Percentiles rank a stretch among this genome's conserved stretches.
phyloP scores from a whole-genome alignment of 2,329 filamentous ascomycete genomes.

The Amauroascus niger region DNA sequence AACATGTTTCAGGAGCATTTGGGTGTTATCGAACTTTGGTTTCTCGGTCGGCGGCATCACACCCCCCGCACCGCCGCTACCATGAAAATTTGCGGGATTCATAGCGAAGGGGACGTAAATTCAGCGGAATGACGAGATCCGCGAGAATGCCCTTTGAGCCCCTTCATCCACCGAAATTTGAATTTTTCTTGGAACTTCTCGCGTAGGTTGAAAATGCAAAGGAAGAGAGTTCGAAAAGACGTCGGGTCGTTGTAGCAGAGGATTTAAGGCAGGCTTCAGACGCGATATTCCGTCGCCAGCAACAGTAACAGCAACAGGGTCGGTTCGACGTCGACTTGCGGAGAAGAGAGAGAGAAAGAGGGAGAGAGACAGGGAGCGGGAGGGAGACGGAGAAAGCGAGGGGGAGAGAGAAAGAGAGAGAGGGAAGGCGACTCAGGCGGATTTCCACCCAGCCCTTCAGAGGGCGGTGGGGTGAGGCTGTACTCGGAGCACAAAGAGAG shows the following conservation, averaged over 20 bases:
- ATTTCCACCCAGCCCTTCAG: constrained; percentile 5
- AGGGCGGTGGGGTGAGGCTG: constrained; percentile 12
- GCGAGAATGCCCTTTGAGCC: constrained; percentile 9
- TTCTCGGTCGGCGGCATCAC: constrained; percentile 20
- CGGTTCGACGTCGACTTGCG: too few species aligned
- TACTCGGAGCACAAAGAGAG: constrained; percentile 3
- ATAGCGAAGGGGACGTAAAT: constrained; percentile 32
- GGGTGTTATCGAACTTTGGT: constrained; percentile 28
- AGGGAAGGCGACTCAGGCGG: neutral
- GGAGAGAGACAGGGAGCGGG: neutral
- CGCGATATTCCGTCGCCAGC: neutral
- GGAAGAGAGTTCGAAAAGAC: neutral
- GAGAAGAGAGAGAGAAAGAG: neutral
- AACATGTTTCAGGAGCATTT: constrained; percentile 33
- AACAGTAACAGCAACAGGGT: neutral
- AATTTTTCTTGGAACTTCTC: neutral
- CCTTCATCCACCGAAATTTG: constrained; percentile 5
- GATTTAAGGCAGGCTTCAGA: neutral
- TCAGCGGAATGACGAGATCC: constrained; percentile 12
- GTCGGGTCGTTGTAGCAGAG: neutral
- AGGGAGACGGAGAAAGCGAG: neutral
- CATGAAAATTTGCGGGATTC: constrained; percentile 36
- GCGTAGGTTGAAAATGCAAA: neutral
- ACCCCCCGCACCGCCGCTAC: constrained; percentile 30
- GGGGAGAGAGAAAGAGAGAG: neutral